Percentiles rank a stretch among this genome's conserved stretches.
Conservation (phyloP, 805 yeast species). For the Kodamaea kaohsiungensis region DNA sequence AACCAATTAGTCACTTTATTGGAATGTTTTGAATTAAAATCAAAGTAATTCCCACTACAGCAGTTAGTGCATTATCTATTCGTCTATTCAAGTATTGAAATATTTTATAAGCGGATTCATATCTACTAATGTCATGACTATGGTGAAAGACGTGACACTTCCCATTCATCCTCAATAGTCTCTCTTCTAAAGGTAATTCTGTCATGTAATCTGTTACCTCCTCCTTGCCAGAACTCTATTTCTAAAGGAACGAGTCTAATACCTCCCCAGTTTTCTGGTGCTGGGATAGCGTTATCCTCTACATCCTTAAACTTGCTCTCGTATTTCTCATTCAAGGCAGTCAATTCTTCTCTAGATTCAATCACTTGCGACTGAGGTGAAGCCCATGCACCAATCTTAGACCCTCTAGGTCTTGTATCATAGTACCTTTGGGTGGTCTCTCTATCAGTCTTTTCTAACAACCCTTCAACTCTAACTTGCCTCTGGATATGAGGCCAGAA, state of each 20-base stretch:
- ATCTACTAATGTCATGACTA: conserved; percentile 16
- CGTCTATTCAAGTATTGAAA: neutral
- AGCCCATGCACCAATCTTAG: conserved; percentile 96
- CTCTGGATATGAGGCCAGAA: conserved; percentile 92
- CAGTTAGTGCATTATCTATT: neutral
- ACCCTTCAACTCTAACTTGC: conserved; percentile 91
- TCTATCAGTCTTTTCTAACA: conserved; percentile 67
- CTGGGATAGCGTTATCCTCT: conserved; percentile 70
- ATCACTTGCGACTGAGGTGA: conserved; percentile 80
- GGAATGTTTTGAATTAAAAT: no score
- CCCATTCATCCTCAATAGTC: conserved; percentile 53
- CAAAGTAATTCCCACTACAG: no score
- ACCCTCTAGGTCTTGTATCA: conserved; percentile 87
- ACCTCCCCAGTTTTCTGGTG: conserved; percentile 98
- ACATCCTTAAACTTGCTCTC: conserved; percentile 59
- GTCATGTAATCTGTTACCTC: conserved; percentile 87
- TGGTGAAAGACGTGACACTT: conserved; percentile 72
- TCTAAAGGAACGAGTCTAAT: conserved; percentile 83
- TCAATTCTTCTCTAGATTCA: conserved; percentile 60
- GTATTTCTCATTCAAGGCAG: conserved; percentile 46
- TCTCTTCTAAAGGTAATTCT: conserved; percentile 72
- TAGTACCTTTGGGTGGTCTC: conserved; percentile 79
- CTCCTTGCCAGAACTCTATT: conserved; percentile 97
- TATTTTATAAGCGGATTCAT: neutral
- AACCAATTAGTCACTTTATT: no score